Percentiles rank a stretch among this genome's conserved stretches.
Conservation (phyloP, 129 eudicot genomes). For the Chrysanthemum makinoi region DNA sequence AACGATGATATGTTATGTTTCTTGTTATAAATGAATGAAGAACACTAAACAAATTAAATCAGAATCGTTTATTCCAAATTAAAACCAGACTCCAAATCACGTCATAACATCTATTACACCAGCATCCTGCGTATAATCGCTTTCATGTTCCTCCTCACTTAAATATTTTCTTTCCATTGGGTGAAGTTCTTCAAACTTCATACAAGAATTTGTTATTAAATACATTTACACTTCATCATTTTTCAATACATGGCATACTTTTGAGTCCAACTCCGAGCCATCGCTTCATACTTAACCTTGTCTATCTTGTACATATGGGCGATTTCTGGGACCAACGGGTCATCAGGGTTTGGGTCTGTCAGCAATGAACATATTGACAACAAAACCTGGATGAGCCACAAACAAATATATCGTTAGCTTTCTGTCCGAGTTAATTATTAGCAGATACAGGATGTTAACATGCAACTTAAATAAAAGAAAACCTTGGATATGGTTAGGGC, state of each 20-base stretch:
- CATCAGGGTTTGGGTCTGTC: conserved; percentile 80
- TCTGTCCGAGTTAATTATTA: neutral
- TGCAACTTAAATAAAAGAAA: neutral
- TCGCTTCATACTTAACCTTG: conserved; percentile 63
- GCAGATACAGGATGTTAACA: neutral
- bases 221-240: neutral
- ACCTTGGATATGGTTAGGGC: conserved; percentile 90
- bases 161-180: conserved; percentile 18
- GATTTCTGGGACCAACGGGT: conserved; percentile 79
- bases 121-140: conserved; percentile 16
- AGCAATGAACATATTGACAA: conserved; percentile 77
- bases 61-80: conserved; percentile 27
- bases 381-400: conserved; percentile 45
- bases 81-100: conserved; percentile 20
- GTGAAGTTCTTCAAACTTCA: conserved; percentile 29
- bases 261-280: conserved; percentile 82
- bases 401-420: neutral
- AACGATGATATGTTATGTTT: neutral
- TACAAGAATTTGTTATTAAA: conserved; percentile 36
- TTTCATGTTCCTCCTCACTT: conserved; percentile 15
- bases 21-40: too few species aligned
- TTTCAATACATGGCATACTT: conserved; percentile 74
- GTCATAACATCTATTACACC: conserved; percentile 26
- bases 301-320: conserved; percentile 82
- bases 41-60: neutral